Conservation (phyloP, 345 rosid genomes). For the Euclidium syriacum region DNA sequence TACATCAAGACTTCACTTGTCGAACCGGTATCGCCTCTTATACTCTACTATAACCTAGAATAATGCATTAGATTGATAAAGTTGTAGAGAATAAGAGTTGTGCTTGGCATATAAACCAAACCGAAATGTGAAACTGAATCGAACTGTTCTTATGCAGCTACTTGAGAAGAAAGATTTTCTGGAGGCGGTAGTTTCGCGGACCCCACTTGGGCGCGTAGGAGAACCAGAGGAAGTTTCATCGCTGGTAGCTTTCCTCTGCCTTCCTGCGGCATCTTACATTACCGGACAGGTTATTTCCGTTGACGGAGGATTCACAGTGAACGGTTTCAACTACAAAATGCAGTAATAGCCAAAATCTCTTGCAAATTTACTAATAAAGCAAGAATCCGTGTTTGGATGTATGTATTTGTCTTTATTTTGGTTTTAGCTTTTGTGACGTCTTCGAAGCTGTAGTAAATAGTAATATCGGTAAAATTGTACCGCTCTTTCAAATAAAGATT, state of each 20-base stretch:
- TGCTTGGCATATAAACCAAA: not conserved
- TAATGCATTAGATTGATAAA: not conserved
- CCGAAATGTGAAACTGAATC: not conserved
- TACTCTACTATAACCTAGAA: not conserved
- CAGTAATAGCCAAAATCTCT: no score
- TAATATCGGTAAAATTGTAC: no score
- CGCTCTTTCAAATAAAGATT: no score
- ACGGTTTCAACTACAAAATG: not conserved
- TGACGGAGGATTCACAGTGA: not conserved
- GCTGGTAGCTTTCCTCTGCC: constrained; percentile 53
- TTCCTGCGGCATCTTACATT: constrained; percentile 61
- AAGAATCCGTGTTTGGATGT: no score
- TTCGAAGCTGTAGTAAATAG: no score
- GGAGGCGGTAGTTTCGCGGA: constrained; percentile 38
- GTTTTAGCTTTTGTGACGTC: no score
- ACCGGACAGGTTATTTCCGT: constrained; percentile 25
- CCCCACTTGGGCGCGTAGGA: constrained; percentile 57
- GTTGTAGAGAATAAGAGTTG: no score
- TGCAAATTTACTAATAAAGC: no score
- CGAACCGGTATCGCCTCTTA: constrained; percentile 41
- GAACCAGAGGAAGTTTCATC: constrained; percentile 63
- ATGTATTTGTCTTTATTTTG: not conserved
- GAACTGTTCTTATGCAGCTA: constrained; percentile 26
- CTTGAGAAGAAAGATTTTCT: constrained; percentile 38
- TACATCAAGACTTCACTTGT: constrained; percentile 76